These are phyloP conservation scores for Xylaria sp. DNA, from an alignment of 2,329 filamentous ascomycete species.

Conservation along the genomic window DNA sequence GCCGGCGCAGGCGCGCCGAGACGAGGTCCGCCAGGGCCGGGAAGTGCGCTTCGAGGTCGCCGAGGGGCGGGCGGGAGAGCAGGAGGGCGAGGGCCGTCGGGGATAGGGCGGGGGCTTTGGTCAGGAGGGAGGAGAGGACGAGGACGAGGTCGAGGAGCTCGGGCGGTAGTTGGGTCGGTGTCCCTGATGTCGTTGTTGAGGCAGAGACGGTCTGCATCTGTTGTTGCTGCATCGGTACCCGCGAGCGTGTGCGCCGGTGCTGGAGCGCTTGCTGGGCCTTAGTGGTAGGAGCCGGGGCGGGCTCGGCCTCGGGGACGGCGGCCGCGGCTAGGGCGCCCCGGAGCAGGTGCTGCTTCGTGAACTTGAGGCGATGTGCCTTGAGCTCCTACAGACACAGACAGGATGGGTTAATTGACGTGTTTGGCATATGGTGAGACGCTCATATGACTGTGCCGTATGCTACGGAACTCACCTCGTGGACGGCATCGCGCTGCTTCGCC, in stretches of 20 bases:
- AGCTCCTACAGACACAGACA: slow-evolving; percentile 48
- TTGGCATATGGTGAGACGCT: not conserved
- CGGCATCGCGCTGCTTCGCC: slow-evolving; percentile 52
- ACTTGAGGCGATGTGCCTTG: slow-evolving; percentile 49
- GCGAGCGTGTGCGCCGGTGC: slow-evolving; percentile 29
- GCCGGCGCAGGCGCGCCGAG: slow-evolving; percentile 52
- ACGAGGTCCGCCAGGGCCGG: slow-evolving; percentile 51
- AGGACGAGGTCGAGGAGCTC: slow-evolving; percentile 57
- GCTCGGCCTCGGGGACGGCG: slow-evolving; percentile 37
- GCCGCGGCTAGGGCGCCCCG: slow-evolving; percentile 51
- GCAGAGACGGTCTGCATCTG: too few species aligned
- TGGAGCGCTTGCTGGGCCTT: slow-evolving; percentile 16
- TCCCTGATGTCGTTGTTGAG: slow-evolving; percentile 22
- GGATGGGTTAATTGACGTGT: slow-evolving; percentile 3
- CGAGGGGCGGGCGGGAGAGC: slow-evolving; percentile 54
- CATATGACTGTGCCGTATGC: not conserved
- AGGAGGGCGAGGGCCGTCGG: slow-evolving; percentile 46
- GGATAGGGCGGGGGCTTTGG: slow-evolving; percentile 40
- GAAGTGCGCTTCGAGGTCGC: slow-evolving; percentile 50
- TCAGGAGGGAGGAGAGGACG: slow-evolving; percentile 55
- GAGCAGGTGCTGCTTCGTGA: slow-evolving; percentile 56
- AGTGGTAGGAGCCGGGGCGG: not conserved
- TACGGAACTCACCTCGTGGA: slow-evolving; percentile 49
- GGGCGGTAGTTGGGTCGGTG: slow-evolving; percentile 43
- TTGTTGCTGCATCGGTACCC: slow-evolving; percentile 2